Evolutionary conservation across 768 basidiomycete species (phyloP), one percentile per base, ranked within the genome.

Genomic region (Porphyrellus cyaneotinctus): DNA sequence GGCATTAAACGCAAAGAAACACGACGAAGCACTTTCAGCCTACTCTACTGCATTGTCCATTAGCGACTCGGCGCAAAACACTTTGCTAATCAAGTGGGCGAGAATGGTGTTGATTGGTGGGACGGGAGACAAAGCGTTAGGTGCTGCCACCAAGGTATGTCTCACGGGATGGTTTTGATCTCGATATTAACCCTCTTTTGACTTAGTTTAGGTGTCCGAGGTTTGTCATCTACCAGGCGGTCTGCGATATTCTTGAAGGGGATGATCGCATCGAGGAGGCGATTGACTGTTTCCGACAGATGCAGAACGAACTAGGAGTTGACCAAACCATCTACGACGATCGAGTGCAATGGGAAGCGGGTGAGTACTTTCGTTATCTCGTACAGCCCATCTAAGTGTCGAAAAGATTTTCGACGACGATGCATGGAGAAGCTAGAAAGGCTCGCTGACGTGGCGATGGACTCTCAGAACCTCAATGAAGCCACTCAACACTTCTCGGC

Each of bases 181-280:
- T 22, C 18, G 10, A 36, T 15, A 23, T 35, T 4, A n/a, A 52
- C 7, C 9, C 20, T 12, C 17, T 6, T 36, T 38, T 13, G 10
- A 2, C 18, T 6, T 13, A 59, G 57, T 49, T 49, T 13, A 24
- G 32, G 15, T 33, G 52, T n/a, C 49, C 57, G 3, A 49, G 15
- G 46, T 36, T 35, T 10, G 17, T 1, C 2, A 18, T 58, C 0
- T 43, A 35, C 17, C 43, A 12, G 1, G 22, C 11, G 0, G 39
- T 56, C 1, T 56, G 47, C 18, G 47, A 49, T 5, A 20, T n/a
- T 26, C 42, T 53, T 2, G 36, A 53, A 18, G 18, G 7, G 31
- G 41, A 28, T 3, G 42, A 17, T 35, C 42, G 45, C 5, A 17
- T 32, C 17, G 7, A 17, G 7, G 37, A 58, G 26, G 51, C 56